phyloP scores from a whole-genome alignment of 345 rosid species.

The Brassica carinata region DNA sequence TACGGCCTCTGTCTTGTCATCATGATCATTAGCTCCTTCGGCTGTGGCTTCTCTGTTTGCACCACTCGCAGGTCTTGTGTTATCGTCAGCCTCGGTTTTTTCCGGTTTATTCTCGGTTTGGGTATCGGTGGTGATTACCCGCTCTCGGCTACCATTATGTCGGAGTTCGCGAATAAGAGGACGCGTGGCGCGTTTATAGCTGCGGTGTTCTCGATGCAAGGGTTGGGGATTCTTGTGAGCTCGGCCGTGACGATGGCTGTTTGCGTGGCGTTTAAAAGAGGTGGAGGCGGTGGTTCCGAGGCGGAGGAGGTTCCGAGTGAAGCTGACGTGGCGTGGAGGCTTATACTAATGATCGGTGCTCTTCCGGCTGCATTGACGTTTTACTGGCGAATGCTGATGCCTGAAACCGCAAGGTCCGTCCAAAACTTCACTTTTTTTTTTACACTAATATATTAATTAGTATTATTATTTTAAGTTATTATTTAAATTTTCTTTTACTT shows the following conservation, averaged over 20 bases:
- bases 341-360: conserved; percentile 73
- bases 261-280: conserved; percentile 41
- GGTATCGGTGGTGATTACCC: conserved; percentile 91
- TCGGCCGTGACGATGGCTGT: conserved; percentile 58
- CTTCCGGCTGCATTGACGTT: conserved; percentile 76
- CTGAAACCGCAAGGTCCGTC: conserved; percentile 77
- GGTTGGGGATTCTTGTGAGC: conserved; percentile 68
- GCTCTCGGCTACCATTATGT: conserved; percentile 80
- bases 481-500: neutral
- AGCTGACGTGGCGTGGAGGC: conserved; percentile 75
- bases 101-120: conserved; percentile 67
- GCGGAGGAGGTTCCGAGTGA: conserved; percentile 36
- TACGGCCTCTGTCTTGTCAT: conserved; percentile 60
- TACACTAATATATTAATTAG: neutral
- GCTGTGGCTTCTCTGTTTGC: conserved; percentile 73
- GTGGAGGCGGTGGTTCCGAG: neutral
- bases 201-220: conserved; percentile 78
- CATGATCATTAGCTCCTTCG: conserved; percentile 66
- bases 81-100: conserved; percentile 59
- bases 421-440: neutral
- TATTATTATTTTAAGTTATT: neutral
- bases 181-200: conserved; percentile 79
- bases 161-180: conserved; percentile 78
- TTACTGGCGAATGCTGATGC: conserved; percentile 86
- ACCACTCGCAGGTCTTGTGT: conserved; percentile 52